Percentiles rank a stretch among this genome's conserved stretches.
Evolutionary conservation across 1,284 basidiomycete species (phyloP).

Genomic region (Malassezia sympodialis): DNA sequence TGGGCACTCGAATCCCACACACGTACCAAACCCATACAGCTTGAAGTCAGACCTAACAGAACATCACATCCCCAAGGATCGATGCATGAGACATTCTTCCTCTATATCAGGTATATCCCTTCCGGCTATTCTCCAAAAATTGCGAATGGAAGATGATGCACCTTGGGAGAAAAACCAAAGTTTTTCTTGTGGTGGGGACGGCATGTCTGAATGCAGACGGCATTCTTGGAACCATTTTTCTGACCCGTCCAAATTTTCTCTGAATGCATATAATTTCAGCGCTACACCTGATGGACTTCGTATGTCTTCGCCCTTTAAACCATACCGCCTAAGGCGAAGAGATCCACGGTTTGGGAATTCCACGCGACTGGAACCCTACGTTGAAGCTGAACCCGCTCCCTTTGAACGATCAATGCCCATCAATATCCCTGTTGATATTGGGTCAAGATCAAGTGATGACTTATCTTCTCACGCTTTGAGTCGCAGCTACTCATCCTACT

Average conservation of each 20-base stretch:
- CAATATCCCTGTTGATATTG: not conserved
- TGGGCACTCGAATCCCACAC: not conserved
- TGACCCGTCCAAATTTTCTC: not conserved
- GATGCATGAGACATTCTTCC: not conserved
- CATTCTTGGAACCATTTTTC: not conserved
- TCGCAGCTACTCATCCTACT: conserved; percentile 12
- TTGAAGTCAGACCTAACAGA: not conserved
- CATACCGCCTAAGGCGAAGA: not conserved
- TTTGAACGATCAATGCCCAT: not conserved
- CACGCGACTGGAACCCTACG: not conserved
- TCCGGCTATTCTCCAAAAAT: not conserved
- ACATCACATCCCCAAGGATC: not conserved
- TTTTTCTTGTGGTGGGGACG: not conserved
- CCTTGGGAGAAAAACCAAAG: not conserved
- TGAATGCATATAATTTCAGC: not conserved
- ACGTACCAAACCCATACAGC: not conserved
- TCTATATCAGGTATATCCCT: not conserved
- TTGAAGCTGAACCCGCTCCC: conserved; percentile 1
- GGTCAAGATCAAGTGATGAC: not conserved
- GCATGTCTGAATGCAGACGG: not conserved
- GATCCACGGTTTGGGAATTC: not conserved
- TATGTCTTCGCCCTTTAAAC: not conserved
- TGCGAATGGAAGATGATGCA: conserved; percentile 2
- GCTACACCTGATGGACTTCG: not conserved
- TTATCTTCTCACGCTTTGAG: not conserved